phyloP scores from a whole-genome alignment of 208 protist species.

The Crithidia mellificae region DNA sequence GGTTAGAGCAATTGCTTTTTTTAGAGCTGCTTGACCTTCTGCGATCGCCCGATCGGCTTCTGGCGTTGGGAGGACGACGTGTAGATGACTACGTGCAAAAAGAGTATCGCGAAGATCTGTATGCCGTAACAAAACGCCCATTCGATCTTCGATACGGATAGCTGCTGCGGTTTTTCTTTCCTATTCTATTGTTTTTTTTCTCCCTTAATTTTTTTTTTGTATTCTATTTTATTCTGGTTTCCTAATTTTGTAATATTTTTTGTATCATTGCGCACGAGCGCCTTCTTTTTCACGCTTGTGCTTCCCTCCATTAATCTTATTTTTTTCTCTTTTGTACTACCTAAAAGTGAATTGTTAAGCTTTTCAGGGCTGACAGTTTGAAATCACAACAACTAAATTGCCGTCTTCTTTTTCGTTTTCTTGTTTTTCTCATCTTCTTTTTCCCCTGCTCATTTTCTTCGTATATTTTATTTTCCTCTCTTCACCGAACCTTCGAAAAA shows the following conservation, averaged over 20 bases:
- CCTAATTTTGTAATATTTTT: neutral
- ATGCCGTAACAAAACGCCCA: slow-evolving; percentile 30
- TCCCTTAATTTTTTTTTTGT: too few relatives aligned
- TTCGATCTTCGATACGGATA: slow-evolving; percentile 23
- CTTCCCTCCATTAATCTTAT: too few relatives aligned
- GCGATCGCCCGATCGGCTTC: slow-evolving; percentile 47
- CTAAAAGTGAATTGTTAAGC: too few relatives aligned
- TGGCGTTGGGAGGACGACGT: slow-evolving; percentile 50
- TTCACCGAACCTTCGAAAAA: neutral
- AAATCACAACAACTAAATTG: too few relatives aligned
- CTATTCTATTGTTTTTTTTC: slow-evolving; percentile 3
- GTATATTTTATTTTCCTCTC: neutral
- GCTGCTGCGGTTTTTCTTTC: neutral
- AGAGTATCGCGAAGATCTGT: slow-evolving; percentile 34
- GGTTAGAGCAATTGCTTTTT: slow-evolving; percentile 76
- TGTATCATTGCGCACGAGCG: neutral
- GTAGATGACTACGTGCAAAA: slow-evolving; percentile 48
- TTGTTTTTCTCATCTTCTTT: too few relatives aligned
- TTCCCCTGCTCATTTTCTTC: neutral
- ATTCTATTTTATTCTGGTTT: slow-evolving; percentile 5
- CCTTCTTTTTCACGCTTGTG: neutral
- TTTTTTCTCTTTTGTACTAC: too few relatives aligned
- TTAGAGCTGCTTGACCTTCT: slow-evolving; percentile 72
- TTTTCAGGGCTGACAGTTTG: too few relatives aligned
- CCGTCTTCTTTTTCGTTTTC: neutral